phyloP scores from a whole-genome alignment of 345 rosid species.

The Salix udensis region DNA sequence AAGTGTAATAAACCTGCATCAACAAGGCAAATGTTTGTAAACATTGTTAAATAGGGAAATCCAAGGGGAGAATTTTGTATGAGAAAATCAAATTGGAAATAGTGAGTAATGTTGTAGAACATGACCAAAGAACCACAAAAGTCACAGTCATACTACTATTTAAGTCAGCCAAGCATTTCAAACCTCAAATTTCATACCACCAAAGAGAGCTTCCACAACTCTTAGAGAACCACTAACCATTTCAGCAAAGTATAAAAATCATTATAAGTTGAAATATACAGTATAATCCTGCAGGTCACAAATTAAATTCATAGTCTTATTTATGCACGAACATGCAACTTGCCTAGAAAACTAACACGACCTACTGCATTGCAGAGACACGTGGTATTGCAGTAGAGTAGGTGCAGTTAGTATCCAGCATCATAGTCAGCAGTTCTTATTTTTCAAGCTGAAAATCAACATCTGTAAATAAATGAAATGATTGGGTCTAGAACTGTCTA shows the following conservation, averaged over 20 bases:
- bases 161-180: background rate
- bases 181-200: background rate
- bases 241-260: background rate
- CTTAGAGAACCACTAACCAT: background rate
- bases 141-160: background rate
- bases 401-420: background rate
- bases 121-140: background rate
- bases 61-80: background rate
- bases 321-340: background rate
- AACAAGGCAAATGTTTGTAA: background rate
- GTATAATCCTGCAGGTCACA: background rate
- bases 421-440: background rate
- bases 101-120: background rate
- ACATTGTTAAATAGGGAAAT: background rate
- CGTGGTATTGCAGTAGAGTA: background rate
- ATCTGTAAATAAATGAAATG: background rate
- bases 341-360: background rate
- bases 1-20: slow-evolving; percentile 81
- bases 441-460: background rate
- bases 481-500: background rate
- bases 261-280: background rate
- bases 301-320: background rate
- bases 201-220: background rate
- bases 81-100: background rate
- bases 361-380: background rate